Evolutionary conservation across 805 yeast genomes (phyloP).

Genomic region (Torulaspora indica): DNA sequence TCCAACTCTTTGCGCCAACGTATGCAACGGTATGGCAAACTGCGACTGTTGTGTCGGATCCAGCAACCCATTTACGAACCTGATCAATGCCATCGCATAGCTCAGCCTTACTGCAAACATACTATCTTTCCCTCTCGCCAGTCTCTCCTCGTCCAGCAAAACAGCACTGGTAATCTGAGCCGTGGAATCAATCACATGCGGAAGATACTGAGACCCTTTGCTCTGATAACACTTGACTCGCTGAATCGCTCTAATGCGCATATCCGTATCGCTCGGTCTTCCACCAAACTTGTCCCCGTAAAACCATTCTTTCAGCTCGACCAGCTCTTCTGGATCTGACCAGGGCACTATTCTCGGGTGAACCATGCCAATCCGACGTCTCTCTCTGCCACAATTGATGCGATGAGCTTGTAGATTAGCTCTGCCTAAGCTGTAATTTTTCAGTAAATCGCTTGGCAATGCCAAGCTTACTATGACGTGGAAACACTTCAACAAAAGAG

Average conservation of each 20-base stretch:
- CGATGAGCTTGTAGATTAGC: slow-evolving; percentile 3
- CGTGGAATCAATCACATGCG: slow-evolving; percentile 70
- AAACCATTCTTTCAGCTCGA: slow-evolving; percentile 47
- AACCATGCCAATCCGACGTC: slow-evolving; percentile 12
- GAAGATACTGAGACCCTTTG: slow-evolving; percentile 52
- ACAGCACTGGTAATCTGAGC: slow-evolving; percentile 50
- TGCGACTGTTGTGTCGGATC: slow-evolving; percentile 81
- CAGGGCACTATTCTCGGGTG: slow-evolving; percentile 39
- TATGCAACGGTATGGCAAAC: slow-evolving; percentile 73
- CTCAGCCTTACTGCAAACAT: slow-evolving; percentile 41
- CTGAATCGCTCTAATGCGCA: slow-evolving; percentile 44
- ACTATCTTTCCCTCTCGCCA: slow-evolving; percentile 19
- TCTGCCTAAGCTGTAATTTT: neutral
- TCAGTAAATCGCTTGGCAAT: neutral
- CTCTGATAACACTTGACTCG: slow-evolving; percentile 51
- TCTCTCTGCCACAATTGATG: neutral
- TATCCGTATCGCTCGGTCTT: slow-evolving; percentile 15
- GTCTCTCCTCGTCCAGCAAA: slow-evolving; percentile 39
- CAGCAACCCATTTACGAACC: slow-evolving; percentile 86
- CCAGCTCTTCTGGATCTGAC: slow-evolving; percentile 42
- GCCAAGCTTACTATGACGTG: too few species aligned
- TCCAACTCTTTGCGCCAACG: slow-evolving; percentile 60
- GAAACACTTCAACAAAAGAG: neutral
- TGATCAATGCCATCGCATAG: slow-evolving; percentile 68
- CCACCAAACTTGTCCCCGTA: slow-evolving; percentile 38